Evolutionary conservation across 345 rosid genomes (phyloP), one percentile per base, ranked within the genome.

Genomic region (Salix viminalis): DNA sequence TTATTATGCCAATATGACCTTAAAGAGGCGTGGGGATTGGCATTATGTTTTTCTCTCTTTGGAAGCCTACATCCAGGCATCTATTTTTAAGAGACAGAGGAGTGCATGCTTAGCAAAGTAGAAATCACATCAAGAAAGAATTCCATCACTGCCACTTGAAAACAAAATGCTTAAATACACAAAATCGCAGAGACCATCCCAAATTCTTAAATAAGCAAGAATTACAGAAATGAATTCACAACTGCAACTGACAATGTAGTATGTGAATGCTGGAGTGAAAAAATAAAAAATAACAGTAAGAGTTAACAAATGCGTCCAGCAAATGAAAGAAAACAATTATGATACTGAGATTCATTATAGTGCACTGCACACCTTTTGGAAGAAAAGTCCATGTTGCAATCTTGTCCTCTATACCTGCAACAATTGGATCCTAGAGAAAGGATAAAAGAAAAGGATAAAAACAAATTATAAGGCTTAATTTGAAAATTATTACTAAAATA

Each of bases 331-430:
- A 70, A 28, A n/a, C 1, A 70, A 34, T n/a, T 41, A 72, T 44
- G 13, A 46, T 7, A 13, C 2, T 34, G 58, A 37, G 18, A 39
- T 58, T 16, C 7, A 48, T 32, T 48, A 16, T 30, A 69, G 34
- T 44, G 42, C 34, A 76, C 56, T 26, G 37, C 34, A 61, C 70
- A 95, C 97, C 99, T 91, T 90, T 95, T 74, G 97, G 99, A 69
- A 95, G 99, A 79, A 95, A 95, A 39, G 99, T 89, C 97, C 99
- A 95, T 64, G 97, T 86, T 50, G 96, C 84, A 77, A 95, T 90
- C 87, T 95, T 95, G 64, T 91, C 99, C 80, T 95, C 99, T 76
- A 95, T 89, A 66, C 97, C 97, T 32, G 86, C 86, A 85, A 95
- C 86, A 39, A 95, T 91, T 56, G 96, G 94, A 89, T 95, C 97